Evolutionary conservation across 2,329 filamentous ascomycete species (phyloP), one percentile per base, ranked within the genome.

Genomic region (Aureobasidium subglaciale): DNA sequence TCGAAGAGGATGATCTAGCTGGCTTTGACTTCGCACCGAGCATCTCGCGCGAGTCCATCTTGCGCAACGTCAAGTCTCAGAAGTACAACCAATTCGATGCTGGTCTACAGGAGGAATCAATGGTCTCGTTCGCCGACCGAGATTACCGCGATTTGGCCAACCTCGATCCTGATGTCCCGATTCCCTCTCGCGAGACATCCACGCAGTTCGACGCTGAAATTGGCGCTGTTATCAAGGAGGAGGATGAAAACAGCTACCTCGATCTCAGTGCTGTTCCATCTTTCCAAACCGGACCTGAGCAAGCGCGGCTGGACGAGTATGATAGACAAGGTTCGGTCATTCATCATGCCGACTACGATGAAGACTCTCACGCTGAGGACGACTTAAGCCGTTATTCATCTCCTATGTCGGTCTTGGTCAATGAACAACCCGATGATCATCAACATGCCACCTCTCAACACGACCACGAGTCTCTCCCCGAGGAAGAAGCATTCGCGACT

Each of bases 41-140:
- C 55, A 95, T 97, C 66, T 96, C 92, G 8, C 83, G 92, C 34
- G 93, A 97, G 68, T 96, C 91, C 0, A 97, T 97, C 63, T 76
- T 97, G 63, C 85, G 88, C 53, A 90, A 92, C 59, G 86, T 96
- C 55, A 89, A 93, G 67, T 88, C 69, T 68, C 74, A 70, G 59
- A 75, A 74, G 45, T 75, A 80, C 41, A 80, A 84, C 18, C 70
- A 74, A 8, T 70, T 71, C 8, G 69, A 74, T 25, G 64, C 63
- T n/a, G 61, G 63, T 18, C 63, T 65, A 9, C 62, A 59, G 32
- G 60, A 57, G 72, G 76, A 57, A 78, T 83, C 54, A 82, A 84
- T 4, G 81, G 55, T 84, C 56, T 85, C 82, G 60, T 80, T 80
- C 63, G 82, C 86, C 37, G 56, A 62, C 29, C 58, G 58, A 35